Percentiles rank a stretch among this genome's conserved stretches.
These are phyloP conservation scores for Calycina herbarum DNA, from an alignment of 2,329 filamentous ascomycete species.

Conservation along the genomic window DNA sequence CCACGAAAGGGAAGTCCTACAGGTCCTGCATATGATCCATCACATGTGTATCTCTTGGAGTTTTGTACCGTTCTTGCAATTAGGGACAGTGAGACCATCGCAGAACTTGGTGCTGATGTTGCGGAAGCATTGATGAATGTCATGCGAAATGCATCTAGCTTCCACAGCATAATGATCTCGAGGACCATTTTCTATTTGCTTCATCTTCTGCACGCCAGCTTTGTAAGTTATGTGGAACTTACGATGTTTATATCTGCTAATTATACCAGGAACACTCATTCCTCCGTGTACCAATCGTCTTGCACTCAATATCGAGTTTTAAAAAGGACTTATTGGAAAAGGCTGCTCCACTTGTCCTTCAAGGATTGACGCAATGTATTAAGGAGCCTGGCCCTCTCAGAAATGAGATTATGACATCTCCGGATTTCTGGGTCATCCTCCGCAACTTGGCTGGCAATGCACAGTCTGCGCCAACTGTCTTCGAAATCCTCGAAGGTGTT, in stretches of 20 bases:
- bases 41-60: conserved; percentile 87
- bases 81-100: conserved; percentile 71
- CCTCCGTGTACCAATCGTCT: conserved; percentile 84
- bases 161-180: conserved; percentile 82
- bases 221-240: conserved; percentile 57
- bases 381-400: conserved; percentile 74
- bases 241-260: conserved; percentile 30
- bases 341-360: conserved; percentile 72
- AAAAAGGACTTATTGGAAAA: conserved; percentile 74
- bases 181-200: conserved; percentile 86
- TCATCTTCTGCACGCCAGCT: conserved; percentile 77
- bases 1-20: conserved; percentile 53
- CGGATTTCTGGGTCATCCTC: conserved; percentile 94
- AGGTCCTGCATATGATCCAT: conserved; percentile 75
- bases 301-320: conserved; percentile 89
- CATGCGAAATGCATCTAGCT: conserved; percentile 73
- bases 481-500: conserved; percentile 80
- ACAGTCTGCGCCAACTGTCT: conserved; percentile 75
- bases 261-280: conserved; percentile 75
- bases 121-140: conserved; percentile 79
- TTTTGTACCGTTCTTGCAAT: conserved; percentile 81
- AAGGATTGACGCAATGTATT: conserved; percentile 79
- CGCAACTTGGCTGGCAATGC: conserved; percentile 69
- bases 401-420: conserved; percentile 92
- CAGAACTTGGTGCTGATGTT: conserved; percentile 73